Evolutionary conservation across 2,329 filamentous ascomycete genomes (phyloP).

Genomic region (Pseudogymnoascus sp.): DNA sequence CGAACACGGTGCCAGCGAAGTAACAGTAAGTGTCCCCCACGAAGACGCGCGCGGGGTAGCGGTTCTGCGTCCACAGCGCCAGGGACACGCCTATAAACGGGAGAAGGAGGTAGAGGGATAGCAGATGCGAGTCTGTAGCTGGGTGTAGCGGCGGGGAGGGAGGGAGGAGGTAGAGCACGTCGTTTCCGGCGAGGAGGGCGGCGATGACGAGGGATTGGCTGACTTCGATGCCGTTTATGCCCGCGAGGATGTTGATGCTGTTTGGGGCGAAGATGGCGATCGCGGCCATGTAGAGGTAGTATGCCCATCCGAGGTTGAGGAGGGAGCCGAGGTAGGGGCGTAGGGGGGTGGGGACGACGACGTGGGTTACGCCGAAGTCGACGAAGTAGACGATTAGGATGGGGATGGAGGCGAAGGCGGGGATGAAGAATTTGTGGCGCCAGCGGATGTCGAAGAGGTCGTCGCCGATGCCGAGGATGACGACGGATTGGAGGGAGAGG

Average conservation of each 20-base stretch:
- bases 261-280: conserved; percentile 97
- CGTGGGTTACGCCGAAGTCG: conserved; percentile 92
- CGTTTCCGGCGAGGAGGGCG: conserved; percentile 73
- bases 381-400: conserved; percentile 96
- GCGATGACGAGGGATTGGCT: conserved; percentile 89
- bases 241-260: conserved; percentile 98
- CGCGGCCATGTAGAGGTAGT: conserved; percentile 95
- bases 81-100: conserved; percentile 89
- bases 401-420: conserved; percentile 84
- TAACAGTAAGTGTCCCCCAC: conserved; percentile 99
- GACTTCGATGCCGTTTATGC: conserved; percentile 98
- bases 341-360: conserved; percentile 81
- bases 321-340: conserved; percentile 72
- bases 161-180: conserved; percentile 74
- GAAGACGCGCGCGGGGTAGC: conserved; percentile 91
- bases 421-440: conserved; percentile 98
- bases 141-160: conserved; percentile 67
- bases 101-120: conserved; percentile 88
- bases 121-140: conserved; percentile 88
- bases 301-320: conserved; percentile 70
- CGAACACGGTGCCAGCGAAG: conserved; percentile 98
- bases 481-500: conserved; percentile 82
- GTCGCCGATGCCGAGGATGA: conserved; percentile 86
- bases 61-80: conserved; percentile 83
- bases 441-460: conserved; percentile 97